These are phyloP conservation scores for Macrolepiota albuminosa DNA, from an alignment of 768 basidiomycete genomes.

Conservation along the genomic window DNA sequence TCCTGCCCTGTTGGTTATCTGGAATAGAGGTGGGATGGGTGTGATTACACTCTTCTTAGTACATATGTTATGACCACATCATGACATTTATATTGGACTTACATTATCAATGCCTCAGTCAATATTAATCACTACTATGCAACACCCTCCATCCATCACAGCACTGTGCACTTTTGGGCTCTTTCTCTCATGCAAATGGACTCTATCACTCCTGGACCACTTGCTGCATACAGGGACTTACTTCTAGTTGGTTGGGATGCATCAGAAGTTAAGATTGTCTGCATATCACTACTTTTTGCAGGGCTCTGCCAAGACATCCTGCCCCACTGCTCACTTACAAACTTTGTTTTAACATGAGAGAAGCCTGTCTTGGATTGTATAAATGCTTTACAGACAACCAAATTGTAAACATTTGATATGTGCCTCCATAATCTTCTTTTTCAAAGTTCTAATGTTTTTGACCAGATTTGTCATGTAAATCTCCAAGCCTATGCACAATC, in stretches of 20 bases:
- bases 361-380: constrained; percentile 75
- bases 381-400: constrained; percentile 80
- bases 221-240: constrained; percentile 69
- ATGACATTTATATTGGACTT: constrained; percentile 46
- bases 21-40: constrained; percentile 46
- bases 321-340: constrained; percentile 31
- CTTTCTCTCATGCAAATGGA: constrained; percentile 60
- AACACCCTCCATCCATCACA: constrained; percentile 33
- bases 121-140: constrained; percentile 53
- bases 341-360: constrained; percentile 44
- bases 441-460: constrained; percentile 61
- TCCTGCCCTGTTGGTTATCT: constrained; percentile 33
- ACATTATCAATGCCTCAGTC: constrained; percentile 45
- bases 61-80: constrained; percentile 38
- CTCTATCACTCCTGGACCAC: constrained; percentile 64
- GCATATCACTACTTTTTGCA: constrained; percentile 62
- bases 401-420: constrained; percentile 5
- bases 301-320: constrained; percentile 44
- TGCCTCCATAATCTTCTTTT: no score
- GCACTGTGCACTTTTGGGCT: constrained; percentile 31
- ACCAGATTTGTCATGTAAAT: constrained; percentile 27
- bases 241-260: constrained; percentile 40
- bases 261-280: constrained; percentile 51
- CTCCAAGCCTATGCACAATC: no score
- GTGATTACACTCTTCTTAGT: constrained; percentile 58